A percentile compares a stretch with the other conserved stretches of the same genome.
phyloP scores from a whole-genome alignment of 305 asterid genomes.

The Vinca major region DNA sequence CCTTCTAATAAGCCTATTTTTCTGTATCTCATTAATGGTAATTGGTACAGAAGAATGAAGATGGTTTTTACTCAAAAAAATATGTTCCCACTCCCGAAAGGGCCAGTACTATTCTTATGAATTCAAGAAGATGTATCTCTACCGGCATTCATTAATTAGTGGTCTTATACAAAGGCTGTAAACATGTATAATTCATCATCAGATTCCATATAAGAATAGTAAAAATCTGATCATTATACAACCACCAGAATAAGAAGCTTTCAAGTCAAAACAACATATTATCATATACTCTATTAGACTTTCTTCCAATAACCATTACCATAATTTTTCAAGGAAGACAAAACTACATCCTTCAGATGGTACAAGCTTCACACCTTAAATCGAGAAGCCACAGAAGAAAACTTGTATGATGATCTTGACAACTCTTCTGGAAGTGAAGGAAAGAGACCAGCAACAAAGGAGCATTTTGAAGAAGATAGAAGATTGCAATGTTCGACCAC shows the following conservation, averaged over 20 bases:
- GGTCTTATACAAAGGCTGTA: neutral
- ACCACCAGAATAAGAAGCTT: neutral
- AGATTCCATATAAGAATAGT: neutral
- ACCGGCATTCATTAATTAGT: neutral
- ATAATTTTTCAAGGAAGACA: neutral
- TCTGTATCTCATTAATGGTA: neutral
- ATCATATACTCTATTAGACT: neutral
- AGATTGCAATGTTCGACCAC: slow-evolving; percentile 94
- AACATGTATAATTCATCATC: neutral
- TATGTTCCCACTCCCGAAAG: neutral
- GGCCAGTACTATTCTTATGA: neutral
- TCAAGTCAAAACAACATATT: neutral
- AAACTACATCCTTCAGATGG: neutral
- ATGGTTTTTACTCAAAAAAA: neutral
- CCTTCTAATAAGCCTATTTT: too few species aligned
- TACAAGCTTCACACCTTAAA: slow-evolving; percentile 56
- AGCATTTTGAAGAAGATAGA: slow-evolving; percentile 75
- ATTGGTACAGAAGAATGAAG: too few species aligned
- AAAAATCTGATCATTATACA: neutral
- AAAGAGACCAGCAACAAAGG: slow-evolving; percentile 70
- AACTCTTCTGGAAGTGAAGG: slow-evolving; percentile 86
- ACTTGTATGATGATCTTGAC: slow-evolving; percentile 89
- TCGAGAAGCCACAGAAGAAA: slow-evolving; percentile 93
- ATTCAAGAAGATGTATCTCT: neutral
- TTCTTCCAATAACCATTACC: neutral